Percentiles rank a stretch among this genome's conserved stretches.
These are phyloP conservation scores for Yueomyces sinensis DNA, from an alignment of 805 yeast genomes.

Conservation along the genomic window DNA sequence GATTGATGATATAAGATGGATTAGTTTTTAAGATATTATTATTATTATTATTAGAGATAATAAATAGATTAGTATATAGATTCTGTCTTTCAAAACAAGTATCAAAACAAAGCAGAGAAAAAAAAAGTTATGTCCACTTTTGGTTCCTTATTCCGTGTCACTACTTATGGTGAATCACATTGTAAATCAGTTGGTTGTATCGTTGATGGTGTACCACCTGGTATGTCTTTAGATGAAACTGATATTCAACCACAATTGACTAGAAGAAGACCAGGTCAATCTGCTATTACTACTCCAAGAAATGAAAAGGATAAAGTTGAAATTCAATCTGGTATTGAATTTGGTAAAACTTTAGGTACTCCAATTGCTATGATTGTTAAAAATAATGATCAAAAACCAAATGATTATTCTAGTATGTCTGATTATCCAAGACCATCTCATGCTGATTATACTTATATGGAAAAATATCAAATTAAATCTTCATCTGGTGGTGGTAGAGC, in stretches of 20 bases:
- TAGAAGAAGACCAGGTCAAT: constrained; percentile 96
- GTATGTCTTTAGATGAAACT: constrained; percentile 66
- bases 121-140: constrained; percentile 48
- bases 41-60: too few species aligned
- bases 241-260: constrained; percentile 94
- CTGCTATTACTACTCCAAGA: constrained; percentile 85
- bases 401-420: constrained; percentile 92
- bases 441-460: constrained; percentile 88
- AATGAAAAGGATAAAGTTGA: constrained; percentile 88
- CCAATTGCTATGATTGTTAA: constrained; percentile 89
- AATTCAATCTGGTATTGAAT: constrained; percentile 90
- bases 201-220: constrained; percentile 97
- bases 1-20: too few species aligned
- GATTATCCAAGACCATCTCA: constrained; percentile 95
- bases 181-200: constrained; percentile 97
- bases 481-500: constrained; percentile 97
- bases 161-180: constrained; percentile 97
- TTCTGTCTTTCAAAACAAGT: not conserved
- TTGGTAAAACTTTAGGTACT: constrained; percentile 82
- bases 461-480: constrained; percentile 86
- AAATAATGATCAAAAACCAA: constrained; percentile 94
- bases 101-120: not conserved
- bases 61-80: too few species aligned
- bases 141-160: constrained; percentile 54
- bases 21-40: too few species aligned